A percentile compares a stretch with the other conserved stretches of the same genome.
Conservation (phyloP, 192 early-diverging fungal genomes). For the Podila horticola region DNA sequence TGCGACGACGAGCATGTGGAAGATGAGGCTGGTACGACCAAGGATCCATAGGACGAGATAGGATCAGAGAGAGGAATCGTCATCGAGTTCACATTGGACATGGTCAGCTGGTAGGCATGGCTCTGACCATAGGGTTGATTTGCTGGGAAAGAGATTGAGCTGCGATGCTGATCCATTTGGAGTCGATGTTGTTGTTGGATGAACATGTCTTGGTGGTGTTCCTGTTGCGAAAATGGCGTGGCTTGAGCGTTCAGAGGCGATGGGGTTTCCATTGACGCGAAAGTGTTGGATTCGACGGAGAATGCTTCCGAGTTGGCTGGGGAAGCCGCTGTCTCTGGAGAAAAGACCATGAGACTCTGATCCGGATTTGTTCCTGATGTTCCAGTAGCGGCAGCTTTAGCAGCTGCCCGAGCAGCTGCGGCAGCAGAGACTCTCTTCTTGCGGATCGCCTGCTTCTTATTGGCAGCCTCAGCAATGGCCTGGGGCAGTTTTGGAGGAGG, state of each 20-base stretch:
- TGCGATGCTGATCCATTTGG: slow-evolving; percentile 1
- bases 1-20: slow-evolving; percentile 22
- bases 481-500: slow-evolving; percentile 52
- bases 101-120: not conserved
- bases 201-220: slow-evolving; percentile 11
- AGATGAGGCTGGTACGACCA: slow-evolving; percentile 42
- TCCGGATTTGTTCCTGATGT: not conserved
- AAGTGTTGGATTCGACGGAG: not conserved
- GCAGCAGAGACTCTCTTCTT: slow-evolving; percentile 28
- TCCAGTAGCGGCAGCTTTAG: not conserved
- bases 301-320: not conserved
- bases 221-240: not conserved
- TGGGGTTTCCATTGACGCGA: slow-evolving; percentile 20
- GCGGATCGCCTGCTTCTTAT: slow-evolving; percentile 28
- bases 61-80: slow-evolving; percentile 17
- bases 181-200: not conserved
- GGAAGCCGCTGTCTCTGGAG: not conserved
- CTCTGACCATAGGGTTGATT: not conserved
- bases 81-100: slow-evolving; percentile 18
- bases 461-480: slow-evolving; percentile 42
- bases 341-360: not conserved
- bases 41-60: slow-evolving; percentile 27
- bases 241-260: not conserved
- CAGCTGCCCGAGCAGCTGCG: slow-evolving; percentile 6
- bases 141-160: slow-evolving; percentile 5